Conservation (phyloP, 768 basidiomycete genomes). For the Mycena rebaudengoi region DNA sequence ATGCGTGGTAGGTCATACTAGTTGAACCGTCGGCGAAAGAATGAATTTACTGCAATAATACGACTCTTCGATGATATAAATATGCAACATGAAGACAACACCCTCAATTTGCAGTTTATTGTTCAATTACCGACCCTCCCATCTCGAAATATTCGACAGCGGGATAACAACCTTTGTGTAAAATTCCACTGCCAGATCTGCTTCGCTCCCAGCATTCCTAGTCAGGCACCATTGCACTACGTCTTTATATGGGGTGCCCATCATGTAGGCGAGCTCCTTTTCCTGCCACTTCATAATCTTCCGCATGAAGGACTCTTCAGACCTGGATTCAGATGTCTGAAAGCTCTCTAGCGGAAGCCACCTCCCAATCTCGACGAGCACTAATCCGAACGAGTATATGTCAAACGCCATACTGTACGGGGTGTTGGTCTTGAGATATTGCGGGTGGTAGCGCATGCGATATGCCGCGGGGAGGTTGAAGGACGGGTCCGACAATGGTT, state of each 20-base stretch:
- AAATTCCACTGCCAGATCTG: conserved; percentile 16
- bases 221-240: conserved; percentile 21
- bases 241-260: conserved; percentile 4
- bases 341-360: conserved; percentile 12
- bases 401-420: conserved; percentile 20
- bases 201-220: not conserved
- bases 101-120: too few species aligned
- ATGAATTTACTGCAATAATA: too few species aligned
- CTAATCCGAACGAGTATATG: conserved; percentile 18
- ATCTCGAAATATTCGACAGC: conserved; percentile 5
- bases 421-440: conserved; percentile 7
- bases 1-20: too few species aligned
- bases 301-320: not conserved
- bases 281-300: not conserved
- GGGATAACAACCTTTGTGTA: conserved; percentile 12
- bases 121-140: too few species aligned
- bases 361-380: conserved; percentile 18
- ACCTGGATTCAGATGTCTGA: too few species aligned
- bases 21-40: too few species aligned
- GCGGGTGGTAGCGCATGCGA: conserved; percentile 18
- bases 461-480: too few species aligned
- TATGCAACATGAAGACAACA: too few species aligned
- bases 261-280: conserved; percentile 6
- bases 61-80: too few species aligned
- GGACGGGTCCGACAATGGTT: not conserved